A percentile compares a stretch with the other conserved stretches of the same genome.
Evolutionary conservation across 2,329 filamentous ascomycete species (phyloP).

Genomic region (Phialocephala sp.): DNA sequence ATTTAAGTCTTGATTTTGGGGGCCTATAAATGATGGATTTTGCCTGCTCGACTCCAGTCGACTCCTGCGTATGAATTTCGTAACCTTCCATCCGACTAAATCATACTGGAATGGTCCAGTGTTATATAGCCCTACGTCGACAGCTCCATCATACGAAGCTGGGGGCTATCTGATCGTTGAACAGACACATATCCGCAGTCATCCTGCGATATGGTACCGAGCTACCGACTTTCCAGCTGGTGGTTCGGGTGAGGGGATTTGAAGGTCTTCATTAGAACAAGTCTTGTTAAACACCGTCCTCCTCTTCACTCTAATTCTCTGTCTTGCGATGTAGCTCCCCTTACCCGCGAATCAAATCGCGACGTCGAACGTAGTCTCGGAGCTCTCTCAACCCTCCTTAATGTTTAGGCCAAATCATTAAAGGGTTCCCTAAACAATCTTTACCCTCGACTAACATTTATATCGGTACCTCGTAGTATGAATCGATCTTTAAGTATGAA

Average conservation of each 20-base stretch:
- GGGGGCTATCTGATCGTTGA: slow-evolving; percentile 1
- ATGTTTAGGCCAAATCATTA: slow-evolving; percentile 21
- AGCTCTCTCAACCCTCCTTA: slow-evolving; percentile 27
- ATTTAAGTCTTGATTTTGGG: background rate
- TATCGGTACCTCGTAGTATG: slow-evolving; percentile 28
- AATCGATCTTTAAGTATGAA: slow-evolving; percentile 29
- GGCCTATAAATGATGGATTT: background rate
- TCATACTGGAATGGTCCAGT: background rate
- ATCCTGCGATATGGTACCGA: slow-evolving; percentile 8
- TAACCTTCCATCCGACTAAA: background rate
- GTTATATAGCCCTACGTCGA: background rate
- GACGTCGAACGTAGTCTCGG: slow-evolving; percentile 24
- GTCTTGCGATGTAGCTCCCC: slow-evolving; percentile 10
- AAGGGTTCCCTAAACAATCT: slow-evolving; percentile 20
- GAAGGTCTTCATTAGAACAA: slow-evolving; percentile 14
- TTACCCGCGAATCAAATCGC: slow-evolving; percentile 21
- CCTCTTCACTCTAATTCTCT: slow-evolving; percentile 10
- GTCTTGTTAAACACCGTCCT: slow-evolving; percentile 7
- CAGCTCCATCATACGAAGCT: background rate
- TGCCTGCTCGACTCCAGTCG: background rate
- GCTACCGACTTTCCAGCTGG: slow-evolving; percentile 12
- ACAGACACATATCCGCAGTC: slow-evolving; percentile 2
- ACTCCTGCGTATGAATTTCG: slow-evolving; percentile 1
- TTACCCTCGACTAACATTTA: slow-evolving; percentile 23
- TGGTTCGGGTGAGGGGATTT: slow-evolving; percentile 11